Conservation (phyloP, 345 rosid species). For the Hibiscus tridactylites region DNA sequence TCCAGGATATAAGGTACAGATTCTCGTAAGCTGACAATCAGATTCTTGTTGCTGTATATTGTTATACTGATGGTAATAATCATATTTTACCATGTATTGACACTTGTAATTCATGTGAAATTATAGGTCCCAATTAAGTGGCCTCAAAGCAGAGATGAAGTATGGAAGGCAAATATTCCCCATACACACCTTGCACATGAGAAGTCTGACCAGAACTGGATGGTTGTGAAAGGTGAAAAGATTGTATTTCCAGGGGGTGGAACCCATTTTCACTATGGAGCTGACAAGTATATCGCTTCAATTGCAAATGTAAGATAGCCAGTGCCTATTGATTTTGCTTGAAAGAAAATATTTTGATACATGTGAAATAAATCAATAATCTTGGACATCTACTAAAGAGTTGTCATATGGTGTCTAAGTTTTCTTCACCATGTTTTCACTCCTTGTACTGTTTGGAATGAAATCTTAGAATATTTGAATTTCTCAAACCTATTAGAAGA, state of each 20-base stretch:
- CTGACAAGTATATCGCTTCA: constrained; percentile 89
- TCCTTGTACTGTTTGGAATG: background rate
- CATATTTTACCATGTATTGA: constrained; percentile 4
- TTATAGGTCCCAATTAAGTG: constrained; percentile 89
- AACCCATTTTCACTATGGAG: constrained; percentile 98
- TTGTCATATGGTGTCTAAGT: background rate
- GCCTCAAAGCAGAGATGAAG: constrained; percentile 99
- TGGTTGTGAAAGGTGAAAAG: constrained; percentile 96
- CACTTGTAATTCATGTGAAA: background rate
- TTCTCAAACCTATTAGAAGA: constrained; percentile 5
- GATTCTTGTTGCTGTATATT: background rate
- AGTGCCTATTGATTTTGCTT: background rate
- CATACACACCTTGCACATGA: constrained; percentile 98
- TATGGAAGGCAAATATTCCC: constrained; percentile 97
- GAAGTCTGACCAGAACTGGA: constrained; percentile 99
- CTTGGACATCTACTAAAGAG: background rate
- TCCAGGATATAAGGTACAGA: constrained; percentile 72
- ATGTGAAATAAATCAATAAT: background rate
- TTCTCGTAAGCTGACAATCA: background rate
- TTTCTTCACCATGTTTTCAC: constrained; percentile 4
- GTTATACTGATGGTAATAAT: background rate
- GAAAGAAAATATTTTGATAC: background rate
- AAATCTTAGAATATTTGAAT: background rate
- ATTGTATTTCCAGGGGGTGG: constrained; percentile 97
- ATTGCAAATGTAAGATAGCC: constrained; percentile 74